Conservation (phyloP, 164 flowering plant genomes). For the Magnolia officinalis region DNA sequence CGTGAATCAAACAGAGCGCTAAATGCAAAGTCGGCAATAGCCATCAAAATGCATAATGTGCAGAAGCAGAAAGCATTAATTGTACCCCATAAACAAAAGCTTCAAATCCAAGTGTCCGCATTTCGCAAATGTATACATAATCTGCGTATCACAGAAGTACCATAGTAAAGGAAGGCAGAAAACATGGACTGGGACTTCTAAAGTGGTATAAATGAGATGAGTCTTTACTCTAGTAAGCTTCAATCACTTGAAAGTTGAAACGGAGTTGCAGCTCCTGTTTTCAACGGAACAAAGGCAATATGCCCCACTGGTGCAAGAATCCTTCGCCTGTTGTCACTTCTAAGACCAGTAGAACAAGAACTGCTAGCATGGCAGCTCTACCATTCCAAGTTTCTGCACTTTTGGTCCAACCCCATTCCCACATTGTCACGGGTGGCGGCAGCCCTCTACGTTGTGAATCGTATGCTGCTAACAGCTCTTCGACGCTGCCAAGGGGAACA, state of each 20-base stretch:
- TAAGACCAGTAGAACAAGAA: constrained; percentile 65
- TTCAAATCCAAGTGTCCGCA: too few relatives aligned
- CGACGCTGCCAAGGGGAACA: constrained; percentile 93
- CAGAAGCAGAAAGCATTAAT: too few relatives aligned
- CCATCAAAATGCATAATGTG: too few relatives aligned
- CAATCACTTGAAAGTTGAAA: not conserved
- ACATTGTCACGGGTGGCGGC: constrained; percentile 82
- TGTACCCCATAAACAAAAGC: too few relatives aligned
- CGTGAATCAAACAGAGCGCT: too few relatives aligned
- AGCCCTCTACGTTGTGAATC: constrained; percentile 92
- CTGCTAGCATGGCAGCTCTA: constrained; percentile 95
- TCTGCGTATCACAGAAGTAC: too few relatives aligned
- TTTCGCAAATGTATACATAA: too few relatives aligned
- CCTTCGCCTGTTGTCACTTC: constrained; percentile 93
- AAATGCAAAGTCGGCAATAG: too few relatives aligned
- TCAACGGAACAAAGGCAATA: constrained; percentile 63
- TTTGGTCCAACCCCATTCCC: constrained; percentile 99
- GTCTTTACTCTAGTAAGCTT: not conserved
- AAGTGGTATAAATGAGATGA: too few relatives aligned
- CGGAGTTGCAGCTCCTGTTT: constrained; percentile 13
- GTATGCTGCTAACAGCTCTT: constrained; percentile 86
- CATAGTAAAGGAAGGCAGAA: too few relatives aligned
- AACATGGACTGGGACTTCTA: too few relatives aligned
- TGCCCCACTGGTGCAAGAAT: constrained; percentile 86
- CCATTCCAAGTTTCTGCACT: constrained; percentile 99